phyloP scores from a whole-genome alignment of 331 rosid genomes.

The Erythrophleum ivorense region DNA sequence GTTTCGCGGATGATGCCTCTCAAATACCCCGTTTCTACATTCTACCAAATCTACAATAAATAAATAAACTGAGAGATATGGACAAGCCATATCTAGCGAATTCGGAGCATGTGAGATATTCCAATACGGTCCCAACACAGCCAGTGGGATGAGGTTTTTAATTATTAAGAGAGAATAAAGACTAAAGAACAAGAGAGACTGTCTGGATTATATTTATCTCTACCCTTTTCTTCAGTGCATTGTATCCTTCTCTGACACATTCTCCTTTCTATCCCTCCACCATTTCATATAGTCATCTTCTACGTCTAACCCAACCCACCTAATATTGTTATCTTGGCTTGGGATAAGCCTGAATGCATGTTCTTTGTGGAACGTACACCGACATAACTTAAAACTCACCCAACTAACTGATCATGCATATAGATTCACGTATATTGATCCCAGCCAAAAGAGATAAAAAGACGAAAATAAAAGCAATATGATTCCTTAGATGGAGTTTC shows the following conservation, averaged over 20 bases:
- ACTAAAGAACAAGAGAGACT: conserved; percentile 42
- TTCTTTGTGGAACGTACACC: conserved; percentile 13
- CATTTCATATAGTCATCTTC: conserved; percentile 38
- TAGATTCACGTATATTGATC: not conserved
- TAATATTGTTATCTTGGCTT: not conserved
- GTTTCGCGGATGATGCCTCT: conserved; percentile 68
- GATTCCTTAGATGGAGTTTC: not conserved
- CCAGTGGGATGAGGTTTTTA: conserved; percentile 44
- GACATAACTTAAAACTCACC: not conserved
- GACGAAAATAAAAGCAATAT: not conserved
- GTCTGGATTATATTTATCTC: conserved; percentile 33
- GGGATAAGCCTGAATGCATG: conserved; percentile 8
- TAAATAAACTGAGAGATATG: conserved; percentile 10
- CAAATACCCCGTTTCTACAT: conserved; percentile 13
- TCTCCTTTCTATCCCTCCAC: conserved; percentile 44
- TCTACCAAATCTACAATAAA: conserved; percentile 27
- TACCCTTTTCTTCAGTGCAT: conserved; percentile 50
- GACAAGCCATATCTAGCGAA: conserved; percentile 49
- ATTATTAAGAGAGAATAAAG: conserved; percentile 44
- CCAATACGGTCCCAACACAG: conserved; percentile 65
- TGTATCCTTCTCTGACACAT: conserved; percentile 58
- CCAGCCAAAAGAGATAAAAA: not conserved
- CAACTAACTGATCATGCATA: not conserved
- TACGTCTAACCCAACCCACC: conserved; percentile 32
- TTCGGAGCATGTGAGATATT: conserved; percentile 61